Percentiles rank a stretch among this genome's conserved stretches.
Evolutionary conservation across 305 asterid genomes (phyloP).

Genomic region (Fraxinus paxiana): DNA sequence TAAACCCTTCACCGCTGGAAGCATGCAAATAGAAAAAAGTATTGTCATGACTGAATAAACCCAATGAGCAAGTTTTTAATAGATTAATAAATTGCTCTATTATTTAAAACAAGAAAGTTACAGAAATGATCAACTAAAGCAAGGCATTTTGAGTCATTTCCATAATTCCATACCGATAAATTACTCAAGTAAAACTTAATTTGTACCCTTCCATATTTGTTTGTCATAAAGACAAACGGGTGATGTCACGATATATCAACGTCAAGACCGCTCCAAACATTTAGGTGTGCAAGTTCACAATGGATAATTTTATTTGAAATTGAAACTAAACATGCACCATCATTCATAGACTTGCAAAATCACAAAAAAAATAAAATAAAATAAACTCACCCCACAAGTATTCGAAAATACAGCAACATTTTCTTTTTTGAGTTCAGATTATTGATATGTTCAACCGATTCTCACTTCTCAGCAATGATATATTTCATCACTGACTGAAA

Average conservation of each 20-base stretch:
- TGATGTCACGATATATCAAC: background rate
- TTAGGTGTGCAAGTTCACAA: background rate
- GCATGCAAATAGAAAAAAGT: slow-evolving; percentile 21
- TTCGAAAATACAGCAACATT: background rate
- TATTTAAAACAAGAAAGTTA: background rate
- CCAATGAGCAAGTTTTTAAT: background rate
- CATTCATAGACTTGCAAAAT: background rate
- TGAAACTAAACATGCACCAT: background rate
- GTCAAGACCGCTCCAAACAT: background rate
- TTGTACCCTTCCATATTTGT: background rate
- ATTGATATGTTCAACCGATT: background rate
- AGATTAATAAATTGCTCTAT: background rate
- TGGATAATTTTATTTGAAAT: background rate
- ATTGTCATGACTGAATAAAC: slow-evolving; percentile 9
- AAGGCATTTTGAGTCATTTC: background rate
- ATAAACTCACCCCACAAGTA: background rate
- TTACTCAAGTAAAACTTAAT: background rate
- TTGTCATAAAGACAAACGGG: background rate
- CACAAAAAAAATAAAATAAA: background rate
- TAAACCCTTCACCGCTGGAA: slow-evolving; percentile 82
- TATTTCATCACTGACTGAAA: background rate
- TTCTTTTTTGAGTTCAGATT: background rate
- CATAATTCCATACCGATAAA: background rate
- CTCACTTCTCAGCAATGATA: background rate
- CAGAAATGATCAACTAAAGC: background rate